Evolutionary conservation across 140 eudicot genomes (phyloP).

Genomic region (Oenanthe javanica): DNA sequence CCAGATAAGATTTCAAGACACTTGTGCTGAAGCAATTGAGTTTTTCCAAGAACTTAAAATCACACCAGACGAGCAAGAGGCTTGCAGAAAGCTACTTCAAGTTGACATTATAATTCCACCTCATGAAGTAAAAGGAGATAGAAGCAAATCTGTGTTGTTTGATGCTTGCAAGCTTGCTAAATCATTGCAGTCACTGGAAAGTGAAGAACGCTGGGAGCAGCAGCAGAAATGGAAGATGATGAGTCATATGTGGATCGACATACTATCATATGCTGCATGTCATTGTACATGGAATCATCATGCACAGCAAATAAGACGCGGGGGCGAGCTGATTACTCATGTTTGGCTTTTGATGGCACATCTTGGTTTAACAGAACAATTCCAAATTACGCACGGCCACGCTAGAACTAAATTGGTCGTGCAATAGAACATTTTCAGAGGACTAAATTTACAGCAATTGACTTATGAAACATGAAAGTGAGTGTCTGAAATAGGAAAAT

Average conservation of each 20-base stretch:
- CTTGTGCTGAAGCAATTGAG: slow-evolving; percentile 21
- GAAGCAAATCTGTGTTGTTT: slow-evolving; percentile 48
- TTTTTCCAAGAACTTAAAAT: slow-evolving; percentile 5
- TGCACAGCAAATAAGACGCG: slow-evolving; percentile 49
- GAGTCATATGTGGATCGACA: slow-evolving; percentile 48
- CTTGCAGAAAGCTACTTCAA: slow-evolving; percentile 12
- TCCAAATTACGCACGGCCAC: slow-evolving; percentile 47
- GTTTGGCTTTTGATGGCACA: slow-evolving; percentile 61
- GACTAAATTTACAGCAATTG: neutral
- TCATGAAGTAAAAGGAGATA: slow-evolving; percentile 37
- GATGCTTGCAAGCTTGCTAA: slow-evolving; percentile 55
- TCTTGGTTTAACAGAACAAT: slow-evolving; percentile 49
- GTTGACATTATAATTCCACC: slow-evolving; percentile 15
- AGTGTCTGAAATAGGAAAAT: neutral
- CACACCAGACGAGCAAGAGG: neutral
- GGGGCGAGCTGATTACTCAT: slow-evolving; percentile 59
- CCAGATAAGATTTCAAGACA: slow-evolving; percentile 24
- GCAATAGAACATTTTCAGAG: neutral
- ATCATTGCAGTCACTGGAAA: slow-evolving; percentile 15
- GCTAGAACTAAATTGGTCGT: slow-evolving; percentile 36
- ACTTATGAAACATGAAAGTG: neutral
- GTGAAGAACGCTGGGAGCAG: slow-evolving; percentile 11
- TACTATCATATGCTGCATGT: slow-evolving; percentile 44
- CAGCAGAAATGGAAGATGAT: slow-evolving; percentile 38
- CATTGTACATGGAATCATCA: slow-evolving; percentile 45